A percentile compares a stretch with the other conserved stretches of the same genome.
These are phyloP conservation scores for Exsudoporus frostii DNA, from an alignment of 768 basidiomycete genomes.

Conservation along the genomic window DNA sequence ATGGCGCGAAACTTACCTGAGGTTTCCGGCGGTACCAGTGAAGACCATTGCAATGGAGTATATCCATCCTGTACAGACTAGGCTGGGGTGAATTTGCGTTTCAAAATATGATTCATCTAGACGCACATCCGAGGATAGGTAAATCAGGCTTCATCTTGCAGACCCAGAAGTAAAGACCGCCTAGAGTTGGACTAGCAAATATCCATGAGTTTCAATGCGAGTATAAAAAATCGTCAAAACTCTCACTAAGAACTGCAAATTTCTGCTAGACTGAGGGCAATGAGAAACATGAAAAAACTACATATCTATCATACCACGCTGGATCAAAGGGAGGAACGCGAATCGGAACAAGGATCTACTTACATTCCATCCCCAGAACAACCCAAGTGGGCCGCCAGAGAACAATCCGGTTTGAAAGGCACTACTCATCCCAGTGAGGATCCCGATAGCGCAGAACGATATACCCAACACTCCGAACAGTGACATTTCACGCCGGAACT, in stretches of 20 bases:
- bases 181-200: slow-evolving; percentile 47
- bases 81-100: not conserved
- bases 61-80: slow-evolving; percentile 52
- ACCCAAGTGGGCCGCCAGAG: slow-evolving; percentile 53
- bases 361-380: slow-evolving; percentile 66
- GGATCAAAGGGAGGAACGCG: not conserved
- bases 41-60: slow-evolving; percentile 60
- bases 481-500: slow-evolving; percentile 59
- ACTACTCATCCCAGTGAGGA: slow-evolving; percentile 58
- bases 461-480: slow-evolving; percentile 57
- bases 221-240: not conserved
- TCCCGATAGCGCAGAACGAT: slow-evolving; percentile 59
- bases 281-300: slow-evolving; percentile 56
- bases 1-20: slow-evolving; percentile 35
- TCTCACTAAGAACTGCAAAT: slow-evolving; percentile 57
- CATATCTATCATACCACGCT: slow-evolving; percentile 39
- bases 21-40: slow-evolving; percentile 57
- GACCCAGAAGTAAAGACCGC: slow-evolving; percentile 62
- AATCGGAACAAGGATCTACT: slow-evolving; percentile 8
- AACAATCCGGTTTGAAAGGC: slow-evolving; percentile 59
- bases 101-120: not conserved
- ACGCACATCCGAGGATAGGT: slow-evolving; percentile 52
- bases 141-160: slow-evolving; percentile 56
- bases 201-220: slow-evolving; percentile 1
- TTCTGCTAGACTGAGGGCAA: slow-evolving; percentile 54